Evolutionary conservation across 2,329 filamentous ascomycete species (phyloP).

Genomic region (Zymoseptoria crescenta): DNA sequence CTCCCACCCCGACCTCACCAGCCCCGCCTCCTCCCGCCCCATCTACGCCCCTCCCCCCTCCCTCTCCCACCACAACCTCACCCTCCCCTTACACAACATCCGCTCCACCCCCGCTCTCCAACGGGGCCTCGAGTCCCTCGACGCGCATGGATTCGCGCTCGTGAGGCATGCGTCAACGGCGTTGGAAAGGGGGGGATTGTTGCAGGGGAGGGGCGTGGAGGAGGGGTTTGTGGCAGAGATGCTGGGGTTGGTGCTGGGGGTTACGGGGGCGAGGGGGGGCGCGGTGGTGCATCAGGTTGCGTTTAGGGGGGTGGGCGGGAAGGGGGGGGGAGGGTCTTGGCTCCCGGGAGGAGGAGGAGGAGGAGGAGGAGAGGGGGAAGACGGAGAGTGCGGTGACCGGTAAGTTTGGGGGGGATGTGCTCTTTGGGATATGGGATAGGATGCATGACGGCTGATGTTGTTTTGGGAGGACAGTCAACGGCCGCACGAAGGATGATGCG

Average conservation of each 20-base stretch:
- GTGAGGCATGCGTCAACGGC: slow-evolving; percentile 5
- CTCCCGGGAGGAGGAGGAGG: slow-evolving; percentile 5
- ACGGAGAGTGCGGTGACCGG: not conserved
- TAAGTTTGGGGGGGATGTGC: too few relatives aligned
- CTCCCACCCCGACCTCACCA: slow-evolving; percentile 12
- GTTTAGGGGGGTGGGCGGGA: slow-evolving; percentile 9
- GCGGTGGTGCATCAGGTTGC: slow-evolving; percentile 7
- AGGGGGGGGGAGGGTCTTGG: too few relatives aligned
- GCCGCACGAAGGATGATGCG: slow-evolving; percentile 1
- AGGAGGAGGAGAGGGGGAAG: slow-evolving; percentile 9
- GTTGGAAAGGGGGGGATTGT: not conserved
- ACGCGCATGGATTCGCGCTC: slow-evolving; percentile 13
- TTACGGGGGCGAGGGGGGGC: slow-evolving; percentile 14
- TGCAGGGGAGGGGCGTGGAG: slow-evolving; percentile 11
- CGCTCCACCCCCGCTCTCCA: slow-evolving; percentile 8
- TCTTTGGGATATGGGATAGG: too few relatives aligned
- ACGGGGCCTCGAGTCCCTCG: slow-evolving; percentile 9
- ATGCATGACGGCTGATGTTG: too few relatives aligned
- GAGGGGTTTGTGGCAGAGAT: slow-evolving; percentile 9
- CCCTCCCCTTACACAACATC: slow-evolving; percentile 10
- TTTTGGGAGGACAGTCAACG: slow-evolving; percentile 11
- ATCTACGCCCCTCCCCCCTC: slow-evolving; percentile 11
- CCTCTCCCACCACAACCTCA: slow-evolving; percentile 6
- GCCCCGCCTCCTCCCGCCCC: slow-evolving; percentile 8
- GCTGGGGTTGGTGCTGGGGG: slow-evolving; percentile 7